phyloP scores from a whole-genome alignment of 129 eudicot genomes.

The Oenanthe sinensis region DNA sequence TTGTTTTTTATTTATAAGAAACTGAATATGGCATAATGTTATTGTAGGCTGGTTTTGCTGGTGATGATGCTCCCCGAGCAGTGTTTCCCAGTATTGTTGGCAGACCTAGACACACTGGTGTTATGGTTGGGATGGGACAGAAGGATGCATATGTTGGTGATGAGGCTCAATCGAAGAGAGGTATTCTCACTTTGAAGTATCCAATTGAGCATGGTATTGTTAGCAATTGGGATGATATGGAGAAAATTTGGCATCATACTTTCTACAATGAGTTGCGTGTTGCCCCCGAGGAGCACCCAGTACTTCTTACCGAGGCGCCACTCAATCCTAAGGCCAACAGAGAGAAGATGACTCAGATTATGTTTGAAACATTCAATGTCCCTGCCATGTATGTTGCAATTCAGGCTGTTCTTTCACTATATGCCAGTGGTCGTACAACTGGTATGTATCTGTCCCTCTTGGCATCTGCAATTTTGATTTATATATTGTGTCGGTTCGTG shows the following conservation, averaged over 20 bases:
- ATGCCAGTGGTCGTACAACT: conserved; percentile 5
- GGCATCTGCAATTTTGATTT: neutral
- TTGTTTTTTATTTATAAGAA: neutral
- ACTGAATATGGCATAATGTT: neutral
- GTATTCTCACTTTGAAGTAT: neutral
- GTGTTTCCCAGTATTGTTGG: conserved; percentile 9
- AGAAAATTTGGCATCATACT: neutral
- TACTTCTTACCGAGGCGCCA: conserved; percentile 71
- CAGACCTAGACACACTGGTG: conserved; percentile 3
- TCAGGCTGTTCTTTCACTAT: conserved; percentile 6
- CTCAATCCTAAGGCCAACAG: conserved; percentile 15
- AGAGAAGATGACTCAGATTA: conserved; percentile 11
- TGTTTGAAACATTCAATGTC: neutral
- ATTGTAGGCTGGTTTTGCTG: conserved; percentile 8
- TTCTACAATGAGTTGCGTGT: conserved; percentile 63
- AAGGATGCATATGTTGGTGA: conserved; percentile 5
- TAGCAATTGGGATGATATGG: neutral
- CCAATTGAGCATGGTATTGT: neutral
- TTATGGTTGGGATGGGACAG: conserved; percentile 10
- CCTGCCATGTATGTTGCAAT: conserved; percentile 5
- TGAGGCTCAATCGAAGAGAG: neutral
- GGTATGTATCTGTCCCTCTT: neutral
- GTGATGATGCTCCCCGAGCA: conserved; percentile 8
- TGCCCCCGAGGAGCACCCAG: conserved; percentile 83
- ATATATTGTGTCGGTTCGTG: neutral